These are phyloP conservation scores for Brassica rapa DNA, from an alignment of 345 rosid genomes.

Conservation along the genomic window DNA sequence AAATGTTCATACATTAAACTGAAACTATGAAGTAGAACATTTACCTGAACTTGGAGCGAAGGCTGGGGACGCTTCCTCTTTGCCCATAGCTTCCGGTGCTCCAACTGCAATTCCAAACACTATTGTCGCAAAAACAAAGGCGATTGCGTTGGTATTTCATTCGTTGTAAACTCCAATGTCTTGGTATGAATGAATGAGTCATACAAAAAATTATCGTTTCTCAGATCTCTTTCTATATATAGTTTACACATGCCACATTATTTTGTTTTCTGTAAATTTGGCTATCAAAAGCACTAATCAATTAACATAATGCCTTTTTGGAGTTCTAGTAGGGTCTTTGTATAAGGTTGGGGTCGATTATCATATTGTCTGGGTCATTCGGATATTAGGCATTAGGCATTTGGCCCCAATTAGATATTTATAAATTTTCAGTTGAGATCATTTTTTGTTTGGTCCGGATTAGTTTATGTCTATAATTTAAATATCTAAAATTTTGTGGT, in stretches of 20 bases:
- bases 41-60: constrained; percentile 32
- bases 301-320: too few species aligned
- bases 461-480: too few species aligned
- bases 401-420: too few species aligned
- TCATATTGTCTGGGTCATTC: too few species aligned
- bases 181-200: neutral
- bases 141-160: neutral
- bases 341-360: too few species aligned
- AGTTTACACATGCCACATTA: neutral
- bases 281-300: neutral
- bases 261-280: neutral
- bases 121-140: neutral
- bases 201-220: neutral
- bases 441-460: too few species aligned
- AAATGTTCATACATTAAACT: neutral
- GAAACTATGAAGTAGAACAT: neutral
- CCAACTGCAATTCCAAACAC: constrained; percentile 39
- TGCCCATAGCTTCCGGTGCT: constrained; percentile 28
- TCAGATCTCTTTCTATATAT: neutral
- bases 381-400: too few species aligned
- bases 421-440: too few species aligned
- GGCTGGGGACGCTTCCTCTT: constrained; percentile 30
- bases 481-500: too few species aligned
- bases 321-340: too few species aligned
- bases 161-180: neutral